Conservation (phyloP, 768 basidiomycete species). For the Boletus barrowsii region DNA sequence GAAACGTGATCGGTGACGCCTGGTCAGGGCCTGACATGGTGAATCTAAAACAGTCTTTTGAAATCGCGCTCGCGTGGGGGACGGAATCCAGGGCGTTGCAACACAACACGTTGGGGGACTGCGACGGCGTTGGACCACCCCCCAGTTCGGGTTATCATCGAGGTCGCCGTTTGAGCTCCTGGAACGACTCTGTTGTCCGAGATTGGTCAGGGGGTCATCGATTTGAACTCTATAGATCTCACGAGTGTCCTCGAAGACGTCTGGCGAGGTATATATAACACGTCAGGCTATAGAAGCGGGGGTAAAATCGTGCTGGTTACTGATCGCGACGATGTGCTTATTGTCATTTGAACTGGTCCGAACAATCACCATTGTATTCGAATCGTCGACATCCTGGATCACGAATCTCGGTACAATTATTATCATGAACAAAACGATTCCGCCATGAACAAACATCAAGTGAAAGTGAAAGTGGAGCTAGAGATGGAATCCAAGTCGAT, state of each 20-base stretch:
- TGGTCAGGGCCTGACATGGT: neutral
- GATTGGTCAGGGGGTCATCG: neutral
- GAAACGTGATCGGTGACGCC: constrained; percentile 1
- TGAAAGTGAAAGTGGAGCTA: constrained; percentile 3
- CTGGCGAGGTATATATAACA: neutral
- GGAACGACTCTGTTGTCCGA: neutral
- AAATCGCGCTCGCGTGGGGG: neutral
- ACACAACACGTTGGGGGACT: too few species aligned
- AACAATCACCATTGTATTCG: constrained; percentile 5
- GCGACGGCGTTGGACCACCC: neutral
- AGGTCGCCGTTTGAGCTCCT: neutral
- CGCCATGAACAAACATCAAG: constrained; percentile 4
- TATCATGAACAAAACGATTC: constrained; percentile 16
- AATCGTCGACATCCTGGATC: too few species aligned
- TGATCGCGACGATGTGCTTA: neutral
- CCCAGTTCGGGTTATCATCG: neutral
- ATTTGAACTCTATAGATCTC: neutral
- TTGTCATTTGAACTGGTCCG: neutral
- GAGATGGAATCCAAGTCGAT: neutral
- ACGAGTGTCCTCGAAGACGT: neutral
- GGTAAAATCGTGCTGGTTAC: constrained; percentile 2
- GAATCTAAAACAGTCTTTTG: constrained; percentile 2
- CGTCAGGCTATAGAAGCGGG: neutral
- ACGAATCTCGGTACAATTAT: neutral
- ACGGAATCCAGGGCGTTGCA: too few species aligned